A percentile compares a stretch with the other conserved stretches of the same genome.
phyloP scores from a whole-genome alignment of 140 eudicot genomes.

The Stevia rebaudiana region DNA sequence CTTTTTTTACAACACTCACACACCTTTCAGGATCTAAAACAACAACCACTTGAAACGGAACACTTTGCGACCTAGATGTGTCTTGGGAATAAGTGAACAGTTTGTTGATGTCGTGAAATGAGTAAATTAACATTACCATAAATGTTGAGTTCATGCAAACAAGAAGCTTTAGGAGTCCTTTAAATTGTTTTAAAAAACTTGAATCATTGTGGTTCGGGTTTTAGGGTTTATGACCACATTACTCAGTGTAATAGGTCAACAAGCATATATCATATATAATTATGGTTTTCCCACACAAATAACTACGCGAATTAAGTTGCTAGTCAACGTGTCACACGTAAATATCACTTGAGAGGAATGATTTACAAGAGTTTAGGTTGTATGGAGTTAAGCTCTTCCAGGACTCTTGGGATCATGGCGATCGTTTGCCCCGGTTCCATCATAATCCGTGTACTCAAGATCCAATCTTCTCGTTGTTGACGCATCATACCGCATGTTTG shows the following conservation, averaged over 20 bases:
- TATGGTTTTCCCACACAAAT: slow-evolving; percentile 2
- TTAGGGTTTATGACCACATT: slow-evolving; percentile 2
- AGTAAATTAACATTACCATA: too few relatives aligned
- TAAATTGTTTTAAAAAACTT: slow-evolving; percentile 13
- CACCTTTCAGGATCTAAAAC: too few relatives aligned
- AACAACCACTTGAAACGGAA: too few relatives aligned
- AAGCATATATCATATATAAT: neutral
- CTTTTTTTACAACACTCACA: too few relatives aligned
- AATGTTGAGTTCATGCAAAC: neutral
- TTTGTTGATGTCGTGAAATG: too few relatives aligned
- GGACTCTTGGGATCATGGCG: slow-evolving; percentile 32
- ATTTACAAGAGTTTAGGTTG: slow-evolving; percentile 18
- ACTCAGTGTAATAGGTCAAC: slow-evolving; percentile 10
- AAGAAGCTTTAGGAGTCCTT: neutral
- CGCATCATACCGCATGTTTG: neutral
- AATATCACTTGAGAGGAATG: neutral
- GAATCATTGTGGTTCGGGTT: slow-evolving; percentile 11
- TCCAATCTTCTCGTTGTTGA: slow-evolving; percentile 25
- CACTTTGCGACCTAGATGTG: too few relatives aligned
- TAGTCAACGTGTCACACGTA: neutral
- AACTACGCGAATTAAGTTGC: neutral
- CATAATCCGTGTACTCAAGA: slow-evolving; percentile 30
- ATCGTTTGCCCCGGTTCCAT: slow-evolving; percentile 34
- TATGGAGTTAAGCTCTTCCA: slow-evolving; percentile 15
- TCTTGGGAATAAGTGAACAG: too few relatives aligned